Base-by-base conservation (phyloP, 306 rosid genomes). In the Inga oerstediana region DNA sequence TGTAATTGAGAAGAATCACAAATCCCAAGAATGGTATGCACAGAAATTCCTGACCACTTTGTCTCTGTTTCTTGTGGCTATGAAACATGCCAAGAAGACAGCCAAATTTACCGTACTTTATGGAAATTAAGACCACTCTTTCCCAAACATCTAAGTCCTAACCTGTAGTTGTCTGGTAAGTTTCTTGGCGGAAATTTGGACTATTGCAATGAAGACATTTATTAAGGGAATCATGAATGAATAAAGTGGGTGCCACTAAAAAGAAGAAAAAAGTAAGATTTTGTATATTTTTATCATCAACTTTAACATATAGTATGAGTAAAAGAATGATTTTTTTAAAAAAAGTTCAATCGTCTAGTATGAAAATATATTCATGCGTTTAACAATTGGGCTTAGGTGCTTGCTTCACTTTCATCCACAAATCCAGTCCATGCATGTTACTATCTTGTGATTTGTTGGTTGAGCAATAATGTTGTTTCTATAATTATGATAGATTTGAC, bases 171-270 rank as follows among this genome's bases (percentile, higher is more conserved):
- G 44, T 78, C 17, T 22, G 43, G 80, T 82, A 48, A 84, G 76
- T 73, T 84, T 81, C 74, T 74, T 70, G 87, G 88, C 81, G 83
- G 76, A 75, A 80, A 66, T 81, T 85, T 83, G 87, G 89, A 81
- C 74, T 67, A 2, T 76, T 41, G 82, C 79, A 73, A 19, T 54
- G 43, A 13, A 64, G 70, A 43, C 83, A 44, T 70, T 76, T 64
- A 13, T 70, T 4, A 22, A 17, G 11, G 39, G 27, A 37, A 39
- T 70, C 34, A 20, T 70, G 16, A 43, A 10, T 4, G 17, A 39
- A 11, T 4, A 9, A 9, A 9, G 49, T 39, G 49, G 43, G 30
- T 17, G 46, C 74, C 32, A 39, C 49, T 69, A 39, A 69, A 69
- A 20, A 69, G 66, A 39, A 37, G 49, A 69, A 20, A 68, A 69